phyloP scores from a whole-genome alignment of 805 yeast genomes.

The Candida endomychidarum region DNA sequence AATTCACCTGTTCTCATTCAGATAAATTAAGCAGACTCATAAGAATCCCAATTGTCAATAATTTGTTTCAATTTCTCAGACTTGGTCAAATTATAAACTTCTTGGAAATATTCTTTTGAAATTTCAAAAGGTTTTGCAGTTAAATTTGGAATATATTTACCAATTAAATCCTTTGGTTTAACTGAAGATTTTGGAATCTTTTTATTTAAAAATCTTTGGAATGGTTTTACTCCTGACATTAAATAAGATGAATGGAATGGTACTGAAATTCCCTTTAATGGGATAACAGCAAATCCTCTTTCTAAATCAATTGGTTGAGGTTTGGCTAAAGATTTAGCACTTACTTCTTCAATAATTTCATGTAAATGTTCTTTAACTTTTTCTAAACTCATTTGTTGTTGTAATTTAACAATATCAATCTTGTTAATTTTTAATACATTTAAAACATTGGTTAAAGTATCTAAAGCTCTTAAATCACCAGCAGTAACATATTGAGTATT shows the following conservation, averaged over 20 bases:
- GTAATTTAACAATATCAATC: conserved; percentile 86
- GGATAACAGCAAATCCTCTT: conserved; percentile 98
- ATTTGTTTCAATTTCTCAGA: conserved; percentile 88
- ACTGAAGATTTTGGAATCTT: conserved; percentile 94
- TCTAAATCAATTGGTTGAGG: conserved; percentile 94
- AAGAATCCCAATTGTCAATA: conserved; percentile 93
- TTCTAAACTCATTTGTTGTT: conserved; percentile 77
- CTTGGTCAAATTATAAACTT: conserved; percentile 87
- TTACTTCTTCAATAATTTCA: conserved; percentile 84
- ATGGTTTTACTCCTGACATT: conserved; percentile 98
- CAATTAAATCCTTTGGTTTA: conserved; percentile 88
- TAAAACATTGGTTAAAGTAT: conserved; percentile 87
- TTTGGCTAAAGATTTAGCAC: conserved; percentile 78
- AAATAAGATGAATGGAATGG: conserved; percentile 99
- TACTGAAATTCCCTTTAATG: conserved; percentile 98
- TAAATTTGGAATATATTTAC: conserved; percentile 97
- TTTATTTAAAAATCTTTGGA: conserved; percentile 95
- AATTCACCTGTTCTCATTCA: too few relatives aligned
- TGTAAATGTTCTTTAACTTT: conserved; percentile 84
- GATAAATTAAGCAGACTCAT: conserved; percentile 47
- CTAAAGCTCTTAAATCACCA: conserved; percentile 95
- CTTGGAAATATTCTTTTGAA: conserved; percentile 95
- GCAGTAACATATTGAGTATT: conserved; percentile 98
- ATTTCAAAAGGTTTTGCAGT: conserved; percentile 97
- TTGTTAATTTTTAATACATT: conserved; percentile 92